Percentiles rank a stretch among this genome's conserved stretches.
Evolutionary conservation across 176 grass and related monocot genomes (phyloP).

Genomic region (Tillandsia leiboldiana): DNA sequence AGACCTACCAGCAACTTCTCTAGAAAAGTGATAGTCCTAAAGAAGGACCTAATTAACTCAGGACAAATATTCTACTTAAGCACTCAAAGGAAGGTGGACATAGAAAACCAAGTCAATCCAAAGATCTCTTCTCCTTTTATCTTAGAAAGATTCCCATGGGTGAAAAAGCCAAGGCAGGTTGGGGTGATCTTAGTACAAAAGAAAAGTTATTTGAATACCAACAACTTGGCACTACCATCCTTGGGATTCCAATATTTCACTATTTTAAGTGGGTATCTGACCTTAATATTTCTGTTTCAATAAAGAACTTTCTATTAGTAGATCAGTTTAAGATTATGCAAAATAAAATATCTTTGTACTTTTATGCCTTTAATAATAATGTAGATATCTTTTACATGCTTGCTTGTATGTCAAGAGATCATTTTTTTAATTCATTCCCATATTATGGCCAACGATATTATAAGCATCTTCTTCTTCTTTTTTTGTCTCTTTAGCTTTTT

Average conservation of each 20-base stretch:
- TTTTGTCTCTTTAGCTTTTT: neutral
- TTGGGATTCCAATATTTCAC: neutral
- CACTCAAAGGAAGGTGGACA: neutral
- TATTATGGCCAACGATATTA: neutral
- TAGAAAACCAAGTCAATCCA: neutral
- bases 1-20: neutral
- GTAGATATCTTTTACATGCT: neutral
- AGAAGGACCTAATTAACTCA: neutral
- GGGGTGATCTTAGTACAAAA: neutral
- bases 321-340: neutral
- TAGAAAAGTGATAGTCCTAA: neutral
- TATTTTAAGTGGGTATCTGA: neutral
- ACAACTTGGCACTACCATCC: neutral
- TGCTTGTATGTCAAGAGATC: neutral
- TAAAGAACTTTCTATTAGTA: neutral
- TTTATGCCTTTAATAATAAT: neutral
- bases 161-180: neutral
- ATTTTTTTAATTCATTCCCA: neutral
- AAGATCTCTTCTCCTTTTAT: neutral
- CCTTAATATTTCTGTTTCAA: neutral
- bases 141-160: constrained; percentile 2
- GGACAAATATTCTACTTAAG: neutral
- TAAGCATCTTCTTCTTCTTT: neutral
- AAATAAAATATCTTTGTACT: neutral
- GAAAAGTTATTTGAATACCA: neutral